Evolutionary conservation across 2,329 filamentous ascomycete genomes (phyloP), one percentile per base, ranked within the genome.

Genomic region (Fulvia fulva): DNA sequence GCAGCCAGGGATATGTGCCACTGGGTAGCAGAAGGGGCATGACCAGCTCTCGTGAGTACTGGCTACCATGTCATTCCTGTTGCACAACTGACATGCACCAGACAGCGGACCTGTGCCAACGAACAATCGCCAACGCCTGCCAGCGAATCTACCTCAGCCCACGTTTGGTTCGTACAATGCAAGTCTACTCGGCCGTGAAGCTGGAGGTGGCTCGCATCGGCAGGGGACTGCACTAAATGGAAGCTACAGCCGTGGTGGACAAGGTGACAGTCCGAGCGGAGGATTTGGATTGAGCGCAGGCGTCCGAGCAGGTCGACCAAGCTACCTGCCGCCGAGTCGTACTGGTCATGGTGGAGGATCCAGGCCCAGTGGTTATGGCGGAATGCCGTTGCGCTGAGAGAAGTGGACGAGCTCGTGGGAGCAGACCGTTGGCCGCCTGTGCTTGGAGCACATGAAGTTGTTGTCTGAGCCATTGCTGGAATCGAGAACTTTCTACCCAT

Each of bases 51-150:
- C 63, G 65, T 67, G 45, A 55, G 63, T 61, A 2, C 43, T 23
- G 11, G n/a, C n/a, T n/a, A 12, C 41, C 26, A 23, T 22, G 49
- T 22, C 14, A 52, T 22, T 53, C 8, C 23, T 22, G 26, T 16
- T 37, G 21, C 19, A 25, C 21, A 22, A 30, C 26, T 46, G 51
- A 51, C 30, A 25, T 22, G 12, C n/a, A 14, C 28, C 51, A 69
- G 73, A 70, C 57, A 67, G 66, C 44, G 64, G 64, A 14, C 58
- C 63, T 1, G 46, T 26, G 14, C 21, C 54, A 5, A 16, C 30
- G 12, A 6, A 30, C 21, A 7, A 11, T 22, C 21, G n/a, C 21
- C 14, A 41, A 9, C 54, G 21, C 12, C 54, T 41, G 16, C 16
- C 37, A 41, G 37, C 34, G 30, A 28, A 47, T 16, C 37, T 56